Conservation (phyloP, 2,329 filamentous ascomycete species). For the Calycina herbarum region DNA sequence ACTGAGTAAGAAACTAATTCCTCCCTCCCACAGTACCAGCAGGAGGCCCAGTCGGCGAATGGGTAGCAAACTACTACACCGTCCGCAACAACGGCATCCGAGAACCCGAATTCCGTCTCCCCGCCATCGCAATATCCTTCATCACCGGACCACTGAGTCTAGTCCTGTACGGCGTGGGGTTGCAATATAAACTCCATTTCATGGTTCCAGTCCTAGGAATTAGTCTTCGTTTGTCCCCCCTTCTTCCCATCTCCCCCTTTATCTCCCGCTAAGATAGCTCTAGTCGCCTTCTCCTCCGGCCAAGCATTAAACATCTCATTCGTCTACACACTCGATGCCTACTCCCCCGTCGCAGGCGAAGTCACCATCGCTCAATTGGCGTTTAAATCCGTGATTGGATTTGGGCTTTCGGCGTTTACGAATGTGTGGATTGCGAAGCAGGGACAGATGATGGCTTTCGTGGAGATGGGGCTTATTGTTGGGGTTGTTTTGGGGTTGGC, state of each 20-base stretch:
- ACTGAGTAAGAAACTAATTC: too few relatives aligned
- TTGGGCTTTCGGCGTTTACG: constrained; percentile 60
- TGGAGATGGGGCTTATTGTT: constrained; percentile 58
- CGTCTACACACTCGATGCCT: constrained; percentile 28
- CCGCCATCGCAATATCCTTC: constrained; percentile 35
- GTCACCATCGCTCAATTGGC: constrained; percentile 52
- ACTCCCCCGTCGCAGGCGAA: constrained; percentile 24
- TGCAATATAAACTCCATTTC: constrained; percentile 24
- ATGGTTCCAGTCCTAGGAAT: constrained; percentile 25
- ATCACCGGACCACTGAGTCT: constrained; percentile 36
- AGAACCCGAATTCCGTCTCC: constrained; percentile 34
- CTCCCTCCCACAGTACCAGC: constrained; percentile 40
- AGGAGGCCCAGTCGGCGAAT: constrained; percentile 44
- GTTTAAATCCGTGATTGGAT: constrained; percentile 59
- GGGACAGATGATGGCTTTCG: constrained; percentile 54
- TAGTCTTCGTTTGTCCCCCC: constrained; percentile 11
- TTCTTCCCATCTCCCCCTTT: not conserved
- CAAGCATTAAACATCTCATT: constrained; percentile 28
- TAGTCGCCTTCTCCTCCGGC: constrained; percentile 23
- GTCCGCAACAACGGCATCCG: constrained; percentile 25
- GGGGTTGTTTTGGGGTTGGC: constrained; percentile 48
- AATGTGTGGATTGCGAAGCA: constrained; percentile 55
- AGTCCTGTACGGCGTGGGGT: constrained; percentile 41
- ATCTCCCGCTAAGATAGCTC: not conserved
- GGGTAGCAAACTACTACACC: constrained; percentile 33